These are phyloP conservation scores for Coemansia sp. DNA, from an alignment of 192 early-diverging fungal species.

Conservation along the genomic window DNA sequence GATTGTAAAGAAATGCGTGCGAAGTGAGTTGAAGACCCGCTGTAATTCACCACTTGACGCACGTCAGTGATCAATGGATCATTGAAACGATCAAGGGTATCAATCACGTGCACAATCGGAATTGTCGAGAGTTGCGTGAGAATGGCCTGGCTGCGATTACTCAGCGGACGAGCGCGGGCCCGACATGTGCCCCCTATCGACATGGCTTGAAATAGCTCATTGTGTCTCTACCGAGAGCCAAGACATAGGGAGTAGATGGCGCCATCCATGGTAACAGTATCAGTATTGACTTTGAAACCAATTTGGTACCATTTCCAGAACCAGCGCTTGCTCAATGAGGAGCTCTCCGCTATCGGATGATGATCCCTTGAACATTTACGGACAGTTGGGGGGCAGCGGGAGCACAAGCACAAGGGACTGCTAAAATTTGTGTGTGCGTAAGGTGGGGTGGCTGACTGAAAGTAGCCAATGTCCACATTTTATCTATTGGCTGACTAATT, in stretches of 20 bases:
- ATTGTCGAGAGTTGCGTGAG: not conserved
- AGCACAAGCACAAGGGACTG: constrained; percentile 3
- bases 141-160: not conserved
- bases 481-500: not conserved
- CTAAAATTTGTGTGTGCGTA: not conserved
- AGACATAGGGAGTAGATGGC: not conserved
- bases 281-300: too few relatives aligned
- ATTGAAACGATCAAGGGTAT: not conserved
- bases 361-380: not conserved
- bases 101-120: constrained; percentile 2
- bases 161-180: not conserved
- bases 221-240: not conserved
- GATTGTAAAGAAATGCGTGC: not conserved
- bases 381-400: not conserved
- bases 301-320: not conserved
- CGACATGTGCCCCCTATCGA: not conserved
- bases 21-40: too few relatives aligned
- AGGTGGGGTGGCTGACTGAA: not conserved
- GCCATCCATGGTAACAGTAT: not conserved
- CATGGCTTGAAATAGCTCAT: too few relatives aligned
- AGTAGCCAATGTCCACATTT: not conserved
- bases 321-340: not conserved
- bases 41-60: not conserved
- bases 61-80: not conserved
- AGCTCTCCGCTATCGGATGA: not conserved